Base-by-base conservation (phyloP, 1,139 yeast species). In the Geotrichum bryndzae region DNA sequence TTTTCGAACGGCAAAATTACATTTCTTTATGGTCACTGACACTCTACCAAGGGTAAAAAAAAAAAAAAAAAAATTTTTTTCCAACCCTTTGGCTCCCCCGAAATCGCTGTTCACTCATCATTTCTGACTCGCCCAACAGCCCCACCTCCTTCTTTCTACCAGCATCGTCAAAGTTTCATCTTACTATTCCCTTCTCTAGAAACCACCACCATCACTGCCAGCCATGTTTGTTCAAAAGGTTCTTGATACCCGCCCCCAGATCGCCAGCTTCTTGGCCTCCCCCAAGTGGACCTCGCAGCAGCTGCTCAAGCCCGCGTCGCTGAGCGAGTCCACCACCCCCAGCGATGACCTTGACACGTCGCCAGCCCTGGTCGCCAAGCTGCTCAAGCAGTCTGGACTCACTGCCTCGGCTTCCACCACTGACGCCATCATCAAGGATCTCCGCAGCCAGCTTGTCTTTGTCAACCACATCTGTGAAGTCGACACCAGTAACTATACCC, bases 361-460 rank as follows among this genome's bases (percentile, higher is more conserved):
- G 22, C 61, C 62, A 33, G 64, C 67, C 7, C 65, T 68, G 4
- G 61, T 70, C 45, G 65, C 66, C 50, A 71, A 70, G 60, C 67
- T 71, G 54, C 63, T 71, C 51, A 68, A 67, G 60, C 73, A 69
- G 56, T 66, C 70, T 5, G 74, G 72, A 8, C 66, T 71, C 35
- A 63, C 18, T 18, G 18, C 18, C 18, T 18, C 63, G 25, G 65
- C 69, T 6, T 68, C 68, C 15, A 56, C 61, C 18, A 56, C 63
- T 45, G 68, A 65, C 27, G 60, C 67, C 7, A 66, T 73, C 55
- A 57, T 69, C 52, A 57, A 63, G 7, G 74, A 74, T 56, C 68
- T 76, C 45, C 65, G 68, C 27, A 72, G 69, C 54, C 78, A 76
- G 68, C 68, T 76, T 51, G 71, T 69, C 41, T 75, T 76, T 63